Percentiles rank a stretch among this genome's conserved stretches.
These are phyloP conservation scores for Peronospora belbahrii DNA, from an alignment of 352 stramenopile species.

Conservation along the genomic window DNA sequence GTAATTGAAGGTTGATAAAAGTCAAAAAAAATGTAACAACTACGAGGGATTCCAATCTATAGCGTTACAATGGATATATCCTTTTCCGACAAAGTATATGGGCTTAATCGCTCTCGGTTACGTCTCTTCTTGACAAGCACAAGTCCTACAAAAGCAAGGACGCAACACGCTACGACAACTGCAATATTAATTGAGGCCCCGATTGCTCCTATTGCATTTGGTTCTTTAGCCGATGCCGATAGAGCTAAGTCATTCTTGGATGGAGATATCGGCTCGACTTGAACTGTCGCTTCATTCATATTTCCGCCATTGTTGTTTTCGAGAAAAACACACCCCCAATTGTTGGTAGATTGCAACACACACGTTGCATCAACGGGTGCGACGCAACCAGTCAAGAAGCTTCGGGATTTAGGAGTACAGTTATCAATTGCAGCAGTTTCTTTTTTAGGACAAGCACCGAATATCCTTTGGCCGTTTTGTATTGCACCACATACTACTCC, in stretches of 20 bases:
- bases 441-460: constrained; percentile 28
- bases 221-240: constrained; percentile 6
- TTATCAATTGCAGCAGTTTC: constrained; percentile 26
- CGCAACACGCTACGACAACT: constrained; percentile 19
- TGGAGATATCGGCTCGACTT: neutral
- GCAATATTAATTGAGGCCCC: constrained; percentile 14
- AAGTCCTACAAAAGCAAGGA: constrained; percentile 20
- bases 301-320: neutral
- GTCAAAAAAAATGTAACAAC: too few species aligned
- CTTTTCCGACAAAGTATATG: constrained; percentile 2
- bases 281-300: neutral
- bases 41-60: neutral
- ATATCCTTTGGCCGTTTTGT: too few species aligned
- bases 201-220: neutral
- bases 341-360: constrained; percentile 11
- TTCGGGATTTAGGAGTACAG: constrained; percentile 22
- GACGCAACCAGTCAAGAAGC: constrained; percentile 29
- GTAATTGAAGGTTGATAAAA: neutral
- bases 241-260: neutral
- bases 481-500: constrained; percentile 29
- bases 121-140: constrained; percentile 22
- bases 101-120: neutral
- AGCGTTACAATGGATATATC: constrained; percentile 16
- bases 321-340: constrained; percentile 35
- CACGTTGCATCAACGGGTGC: constrained; percentile 37